Conservation (phyloP, 805 yeast species). For the Kuraishia floccosa region DNA sequence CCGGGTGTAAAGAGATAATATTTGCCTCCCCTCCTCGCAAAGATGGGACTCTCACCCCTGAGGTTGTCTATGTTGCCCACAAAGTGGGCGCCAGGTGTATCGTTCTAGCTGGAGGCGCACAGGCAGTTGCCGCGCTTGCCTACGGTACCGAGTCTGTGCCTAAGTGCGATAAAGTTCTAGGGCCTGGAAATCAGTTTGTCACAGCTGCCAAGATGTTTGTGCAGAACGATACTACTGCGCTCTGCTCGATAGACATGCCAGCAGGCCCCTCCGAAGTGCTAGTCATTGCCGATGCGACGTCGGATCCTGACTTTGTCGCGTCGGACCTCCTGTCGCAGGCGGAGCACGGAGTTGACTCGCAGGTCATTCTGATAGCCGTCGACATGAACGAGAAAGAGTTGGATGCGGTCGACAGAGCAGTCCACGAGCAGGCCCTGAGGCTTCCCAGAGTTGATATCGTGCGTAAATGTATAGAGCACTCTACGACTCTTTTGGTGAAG, state of each 20-base stretch:
- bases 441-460: conserved; percentile 92
- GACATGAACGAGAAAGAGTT: conserved; percentile 50
- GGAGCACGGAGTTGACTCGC: conserved; percentile 98
- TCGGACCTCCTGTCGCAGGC: conserved; percentile 94
- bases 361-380: conserved; percentile 85
- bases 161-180: conserved; percentile 92
- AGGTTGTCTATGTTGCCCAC: conserved; percentile 94
- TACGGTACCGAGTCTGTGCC: conserved; percentile 91
- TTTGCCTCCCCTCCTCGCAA: conserved; percentile 93
- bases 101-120: conserved; percentile 98
- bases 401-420: conserved; percentile 66
- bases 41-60: conserved; percentile 92
- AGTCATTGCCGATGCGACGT: conserved; percentile 80
- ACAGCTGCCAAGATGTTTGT: conserved; percentile 99
- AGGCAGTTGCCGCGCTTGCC: conserved; percentile 98
- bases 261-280: conserved; percentile 99
- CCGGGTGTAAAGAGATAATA: conserved; percentile 87
- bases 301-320: conserved; percentile 97
- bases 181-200: conserved; percentile 98
- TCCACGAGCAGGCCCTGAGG: conserved; percentile 69
- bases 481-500: conserved; percentile 64
- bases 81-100: conserved; percentile 87
- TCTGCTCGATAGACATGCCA: conserved; percentile 98
- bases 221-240: conserved; percentile 88
- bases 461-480: conserved; percentile 85